Percentiles rank a stretch among this genome's conserved stretches.
phyloP scores from a whole-genome alignment of 495 filamentous ascomycete species.

The Penicillium roqueforti region DNA sequence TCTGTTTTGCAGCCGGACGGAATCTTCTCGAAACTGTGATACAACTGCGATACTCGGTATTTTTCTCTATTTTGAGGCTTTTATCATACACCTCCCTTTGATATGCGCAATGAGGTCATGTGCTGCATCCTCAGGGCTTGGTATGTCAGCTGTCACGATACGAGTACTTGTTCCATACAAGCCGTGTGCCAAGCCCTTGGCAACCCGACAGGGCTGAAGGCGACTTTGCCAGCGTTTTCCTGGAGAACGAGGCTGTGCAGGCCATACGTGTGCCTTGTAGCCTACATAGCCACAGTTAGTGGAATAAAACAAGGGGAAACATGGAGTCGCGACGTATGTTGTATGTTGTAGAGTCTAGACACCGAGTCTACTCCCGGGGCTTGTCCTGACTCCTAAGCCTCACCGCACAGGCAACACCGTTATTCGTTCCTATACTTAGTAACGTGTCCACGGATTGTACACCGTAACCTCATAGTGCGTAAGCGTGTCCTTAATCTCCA shows the following conservation, averaged over 20 bases:
- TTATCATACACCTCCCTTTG: too few relatives aligned
- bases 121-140: too few relatives aligned
- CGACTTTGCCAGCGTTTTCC: not conserved
- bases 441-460: not conserved
- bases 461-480: not conserved
- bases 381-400: too few relatives aligned
- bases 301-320: not conserved
- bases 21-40: constrained; percentile 16
- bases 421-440: constrained; percentile 22
- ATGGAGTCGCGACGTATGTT: not conserved
- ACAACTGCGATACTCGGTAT: too few relatives aligned
- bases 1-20: constrained; percentile 19
- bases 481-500: not conserved
- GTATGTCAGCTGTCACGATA: too few relatives aligned
- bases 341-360: not conserved
- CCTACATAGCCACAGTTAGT: not conserved
- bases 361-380: too few relatives aligned
- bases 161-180: not conserved
- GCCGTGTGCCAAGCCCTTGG: constrained; percentile 22
- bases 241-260: constrained; percentile 1
- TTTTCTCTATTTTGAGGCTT: too few relatives aligned
- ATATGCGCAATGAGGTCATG: too few relatives aligned
- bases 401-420: constrained; percentile 27
- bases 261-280: not conserved
- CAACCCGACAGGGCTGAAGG: constrained; percentile 20